These are phyloP conservation scores for Boletus pseudo-olivaceus DNA, from an alignment of 768 basidiomycete genomes.

Conservation along the genomic window DNA sequence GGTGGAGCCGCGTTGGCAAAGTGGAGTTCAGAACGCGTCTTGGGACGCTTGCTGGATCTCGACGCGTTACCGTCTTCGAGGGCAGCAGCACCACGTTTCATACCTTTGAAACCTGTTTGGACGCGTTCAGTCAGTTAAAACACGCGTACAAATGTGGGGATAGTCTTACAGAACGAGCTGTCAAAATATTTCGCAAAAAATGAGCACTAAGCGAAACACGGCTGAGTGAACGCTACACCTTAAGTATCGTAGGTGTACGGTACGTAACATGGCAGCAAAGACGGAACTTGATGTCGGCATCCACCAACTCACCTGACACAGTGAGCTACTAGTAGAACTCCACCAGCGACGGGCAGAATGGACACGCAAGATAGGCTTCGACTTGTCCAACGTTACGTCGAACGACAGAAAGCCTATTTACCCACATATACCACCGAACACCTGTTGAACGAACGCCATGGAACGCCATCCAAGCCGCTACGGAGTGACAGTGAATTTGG, in stretches of 20 bases:
- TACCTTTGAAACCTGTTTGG: neutral
- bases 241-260: neutral
- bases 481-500: slow-evolving; percentile 29
- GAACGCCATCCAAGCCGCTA: slow-evolving; percentile 10
- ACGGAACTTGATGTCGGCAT: neutral
- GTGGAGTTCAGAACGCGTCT: slow-evolving; percentile 18
- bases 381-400: slow-evolving; percentile 46
- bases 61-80: slow-evolving; percentile 11
- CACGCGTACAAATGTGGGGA: neutral
- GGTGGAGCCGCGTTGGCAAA: slow-evolving; percentile 11
- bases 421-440: slow-evolving; percentile 45
- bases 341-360: neutral
- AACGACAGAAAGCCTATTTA: slow-evolving; percentile 44
- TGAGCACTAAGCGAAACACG: slow-evolving; percentile 2
- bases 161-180: neutral
- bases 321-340: neutral
- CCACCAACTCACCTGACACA: too few species aligned
- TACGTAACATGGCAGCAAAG: slow-evolving; percentile 5
- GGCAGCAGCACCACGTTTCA: slow-evolving; percentile 21
- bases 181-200: slow-evolving; percentile 3
- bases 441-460: slow-evolving; percentile 9
- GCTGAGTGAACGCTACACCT: neutral
- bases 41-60: slow-evolving; percentile 24
- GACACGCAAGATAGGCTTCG: slow-evolving; percentile 38
- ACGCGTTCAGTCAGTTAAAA: neutral